Percentiles rank a stretch among this genome's conserved stretches.
These are phyloP conservation scores for Chaetomiaceae sp. DNA, from an alignment of 2,329 filamentous ascomycete genomes.

Conservation along the genomic window DNA sequence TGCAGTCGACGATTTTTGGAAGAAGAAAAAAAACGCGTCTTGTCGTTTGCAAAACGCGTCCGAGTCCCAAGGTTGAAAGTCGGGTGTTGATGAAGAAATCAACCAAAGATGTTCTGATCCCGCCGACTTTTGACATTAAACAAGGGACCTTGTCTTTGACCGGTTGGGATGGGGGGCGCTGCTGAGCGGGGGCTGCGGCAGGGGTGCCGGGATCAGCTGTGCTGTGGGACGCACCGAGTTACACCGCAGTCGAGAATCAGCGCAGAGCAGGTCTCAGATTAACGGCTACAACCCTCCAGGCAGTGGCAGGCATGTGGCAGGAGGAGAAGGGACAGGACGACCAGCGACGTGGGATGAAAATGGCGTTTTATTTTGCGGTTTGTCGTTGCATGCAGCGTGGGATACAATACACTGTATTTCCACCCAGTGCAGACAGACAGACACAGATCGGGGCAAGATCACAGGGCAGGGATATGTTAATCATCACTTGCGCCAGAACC, in stretches of 20 bases:
- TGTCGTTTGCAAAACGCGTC: too few species aligned
- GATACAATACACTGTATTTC: too few species aligned
- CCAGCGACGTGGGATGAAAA: not conserved
- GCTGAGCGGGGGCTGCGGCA: not conserved
- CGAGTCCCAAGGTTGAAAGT: too few species aligned
- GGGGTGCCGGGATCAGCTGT: not conserved
- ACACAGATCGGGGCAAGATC: not conserved
- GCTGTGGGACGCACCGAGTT: constrained; percentile 14
- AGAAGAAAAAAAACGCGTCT: too few species aligned
- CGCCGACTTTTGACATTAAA: too few species aligned
- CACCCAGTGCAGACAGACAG: too few species aligned
- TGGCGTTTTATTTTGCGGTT: not conserved
- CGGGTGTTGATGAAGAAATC: too few species aligned
- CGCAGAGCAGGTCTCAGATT: constrained; percentile 16
- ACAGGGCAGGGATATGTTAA: too few species aligned
- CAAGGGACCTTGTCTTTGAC: not conserved
- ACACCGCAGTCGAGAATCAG: constrained; percentile 20
- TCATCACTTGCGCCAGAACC: constrained; percentile 1
- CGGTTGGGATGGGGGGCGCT: constrained; percentile 10
- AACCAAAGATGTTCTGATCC: too few species aligned
- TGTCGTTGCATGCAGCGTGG: too few species aligned
- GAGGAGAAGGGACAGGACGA: not conserved
- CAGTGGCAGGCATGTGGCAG: not conserved
- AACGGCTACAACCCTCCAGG: constrained; percentile 7
- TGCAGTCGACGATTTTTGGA: too few species aligned